Base-by-base conservation (phyloP, 139 green algal species). In the Micractinium sp. region DNA sequence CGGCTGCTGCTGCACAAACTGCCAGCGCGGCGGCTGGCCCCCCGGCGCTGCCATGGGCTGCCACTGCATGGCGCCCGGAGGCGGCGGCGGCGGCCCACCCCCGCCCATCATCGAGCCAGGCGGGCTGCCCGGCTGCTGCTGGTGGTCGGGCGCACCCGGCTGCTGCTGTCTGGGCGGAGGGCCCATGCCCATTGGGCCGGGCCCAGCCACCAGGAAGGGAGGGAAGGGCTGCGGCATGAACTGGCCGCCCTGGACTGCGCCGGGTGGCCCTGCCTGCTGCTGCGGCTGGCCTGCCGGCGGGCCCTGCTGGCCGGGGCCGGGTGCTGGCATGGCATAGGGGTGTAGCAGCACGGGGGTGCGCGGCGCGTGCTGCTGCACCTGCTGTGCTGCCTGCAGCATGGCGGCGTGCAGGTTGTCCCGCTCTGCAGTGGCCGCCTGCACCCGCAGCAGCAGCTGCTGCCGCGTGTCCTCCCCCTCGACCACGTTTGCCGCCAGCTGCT, bases 181-280 rank as follows among this genome's bases (percentile, higher is more conserved):
- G 1, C 18, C 12, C 74, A 80, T 41, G 16, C 33, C 74, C 74
- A 41, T 47, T 3, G 33, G 33, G 74, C 33, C 33, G 0, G 74
- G 74, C 16, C 74, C 74, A 0, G 74, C 7, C 74, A 80, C 18
- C 15, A 80, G 74, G 33, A 47, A 80, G 33, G 74, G 33, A 2
- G 74, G 74, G 74, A 47, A 80, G 74, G 74, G 74, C 74, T 80
- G 74, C 33, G 14, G 33, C 74, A 80, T 80, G 74, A 31, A 80
- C 33, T 80, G 74, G 3, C 71, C 47, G 47, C 47, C 47, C 71
- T 16, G 71, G 71, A n/a, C 74, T 53, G 33, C 74, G 63, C 33
- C n/a, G 74, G 74, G 14, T 16, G 74, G 13, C n/a, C 33, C 16
- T 12, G 74, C 16, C 7, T 35, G 74, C 71, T n/a, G 31, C 77